Evolutionary conservation across 768 basidiomycete genomes (phyloP).

Genomic region (Auricularia heimuer): DNA sequence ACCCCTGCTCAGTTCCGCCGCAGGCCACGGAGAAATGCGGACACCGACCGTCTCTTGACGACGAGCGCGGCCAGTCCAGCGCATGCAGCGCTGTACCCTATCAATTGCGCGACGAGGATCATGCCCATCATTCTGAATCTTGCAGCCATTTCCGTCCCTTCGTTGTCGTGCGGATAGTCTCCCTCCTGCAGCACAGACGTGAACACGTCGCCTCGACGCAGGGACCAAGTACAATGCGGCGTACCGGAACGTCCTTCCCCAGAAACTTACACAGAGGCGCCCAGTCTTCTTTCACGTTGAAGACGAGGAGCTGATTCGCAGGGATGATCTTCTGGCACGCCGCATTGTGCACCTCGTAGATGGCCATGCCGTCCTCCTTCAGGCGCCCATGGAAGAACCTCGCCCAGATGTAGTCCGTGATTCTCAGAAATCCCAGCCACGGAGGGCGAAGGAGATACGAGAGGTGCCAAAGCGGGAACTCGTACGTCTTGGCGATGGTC

Average conservation of each 20-base stretch:
- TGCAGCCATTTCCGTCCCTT: no score
- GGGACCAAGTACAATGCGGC: not conserved
- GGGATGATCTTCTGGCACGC: not conserved
- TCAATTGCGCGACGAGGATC: no score
- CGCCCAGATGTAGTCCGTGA: not conserved
- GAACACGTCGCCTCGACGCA: not conserved
- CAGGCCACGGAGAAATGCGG: no score
- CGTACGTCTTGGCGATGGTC: not conserved
- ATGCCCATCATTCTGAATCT: no score
- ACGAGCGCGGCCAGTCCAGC: no score
- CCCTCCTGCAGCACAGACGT: no score
- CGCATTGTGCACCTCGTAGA: not conserved
- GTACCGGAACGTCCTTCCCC: not conserved
- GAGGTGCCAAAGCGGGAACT: not conserved
- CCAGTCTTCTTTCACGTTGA: slow-evolving; percentile 4
- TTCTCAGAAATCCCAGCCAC: not conserved
- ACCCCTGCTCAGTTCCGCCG: no score
- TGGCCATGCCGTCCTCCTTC: not conserved
- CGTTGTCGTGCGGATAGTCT: no score
- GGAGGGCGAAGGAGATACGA: not conserved
- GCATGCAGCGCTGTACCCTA: no score
- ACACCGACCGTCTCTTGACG: no score
- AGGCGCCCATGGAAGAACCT: not conserved
- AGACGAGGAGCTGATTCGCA: not conserved
- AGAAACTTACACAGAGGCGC: slow-evolving; percentile 3